phyloP scores from a whole-genome alignment of 257 asterid species.

The Solanum clarkiae region DNA sequence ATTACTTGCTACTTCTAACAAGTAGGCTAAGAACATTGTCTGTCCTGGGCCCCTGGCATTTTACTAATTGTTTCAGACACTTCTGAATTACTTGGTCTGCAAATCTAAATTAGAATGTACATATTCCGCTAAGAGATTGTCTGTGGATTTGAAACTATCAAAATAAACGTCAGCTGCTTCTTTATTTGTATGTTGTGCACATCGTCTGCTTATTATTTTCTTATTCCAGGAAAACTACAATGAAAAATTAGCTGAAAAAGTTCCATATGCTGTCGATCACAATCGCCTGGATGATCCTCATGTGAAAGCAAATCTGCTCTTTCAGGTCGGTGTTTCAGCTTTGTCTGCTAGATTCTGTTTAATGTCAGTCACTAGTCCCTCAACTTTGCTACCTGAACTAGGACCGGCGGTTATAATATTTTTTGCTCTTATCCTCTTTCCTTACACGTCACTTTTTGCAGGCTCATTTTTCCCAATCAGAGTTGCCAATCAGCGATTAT shows the following conservation, averaged over 20 bases:
- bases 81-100: neutral
- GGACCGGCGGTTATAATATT: neutral
- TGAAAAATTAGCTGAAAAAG: slow-evolving; percentile 60
- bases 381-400: neutral
- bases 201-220: neutral
- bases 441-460: slow-evolving; percentile 21
- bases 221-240: slow-evolving; percentile 61
- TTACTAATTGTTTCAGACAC: neutral
- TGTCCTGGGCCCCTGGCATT: neutral
- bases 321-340: slow-evolving; percentile 51
- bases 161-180: neutral
- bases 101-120: neutral
- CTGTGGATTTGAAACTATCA: neutral
- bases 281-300: slow-evolving; percentile 93
- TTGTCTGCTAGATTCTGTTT: neutral
- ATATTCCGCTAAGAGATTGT: neutral
- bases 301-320: slow-evolving; percentile 90
- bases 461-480: slow-evolving; percentile 91
- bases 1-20: neutral
- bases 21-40: neutral
- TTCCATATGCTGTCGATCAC: slow-evolving; percentile 66
- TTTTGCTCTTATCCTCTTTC: neutral
- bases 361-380: neutral
- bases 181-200: neutral
- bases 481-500: slow-evolving; percentile 81